These are phyloP conservation scores for Colletotrichum orbiculare DNA, from an alignment of 2,329 filamentous ascomycete genomes.

Conservation along the genomic window DNA sequence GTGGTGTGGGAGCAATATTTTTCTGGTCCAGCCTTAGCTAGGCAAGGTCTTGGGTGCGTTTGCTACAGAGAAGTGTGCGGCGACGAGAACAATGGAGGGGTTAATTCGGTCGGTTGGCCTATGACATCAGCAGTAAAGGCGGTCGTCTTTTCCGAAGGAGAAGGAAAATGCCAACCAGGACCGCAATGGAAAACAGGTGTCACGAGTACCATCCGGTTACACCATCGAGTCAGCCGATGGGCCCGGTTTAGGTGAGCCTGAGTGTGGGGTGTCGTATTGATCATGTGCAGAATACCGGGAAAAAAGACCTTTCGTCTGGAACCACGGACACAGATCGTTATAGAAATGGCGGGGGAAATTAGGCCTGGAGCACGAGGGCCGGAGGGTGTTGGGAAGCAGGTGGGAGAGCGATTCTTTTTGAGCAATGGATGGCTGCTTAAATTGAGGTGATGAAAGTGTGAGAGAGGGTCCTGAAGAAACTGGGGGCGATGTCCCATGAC, in stretches of 20 bases:
- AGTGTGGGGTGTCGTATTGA: slow-evolving; percentile 31
- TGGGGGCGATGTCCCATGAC: too few relatives aligned
- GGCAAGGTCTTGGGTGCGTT: neutral
- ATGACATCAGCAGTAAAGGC: neutral
- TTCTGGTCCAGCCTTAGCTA: neutral
- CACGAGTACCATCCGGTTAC: slow-evolving; percentile 32
- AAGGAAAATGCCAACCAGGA: slow-evolving; percentile 6
- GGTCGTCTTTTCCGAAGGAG: neutral
- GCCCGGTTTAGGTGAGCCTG: slow-evolving; percentile 15
- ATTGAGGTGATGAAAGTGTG: too few relatives aligned
- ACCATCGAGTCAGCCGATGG: slow-evolving; percentile 31
- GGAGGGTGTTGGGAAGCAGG: too few relatives aligned
- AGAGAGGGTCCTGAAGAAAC: too few relatives aligned
- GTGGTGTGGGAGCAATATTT: too few relatives aligned
- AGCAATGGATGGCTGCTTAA: too few relatives aligned
- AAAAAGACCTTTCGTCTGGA: neutral
- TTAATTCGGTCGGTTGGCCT: neutral
- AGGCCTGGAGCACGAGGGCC: too few relatives aligned
- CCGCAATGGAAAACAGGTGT: slow-evolving; percentile 17
- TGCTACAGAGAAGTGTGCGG: neutral
- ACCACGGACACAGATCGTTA: too few relatives aligned
- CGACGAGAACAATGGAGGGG: neutral
- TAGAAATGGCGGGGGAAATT: too few relatives aligned
- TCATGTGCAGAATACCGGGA: slow-evolving; percentile 18
- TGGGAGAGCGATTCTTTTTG: too few relatives aligned